These are phyloP conservation scores for Penicillium sp. DNA, from an alignment of 2,329 filamentous ascomycete genomes.

Conservation along the genomic window DNA sequence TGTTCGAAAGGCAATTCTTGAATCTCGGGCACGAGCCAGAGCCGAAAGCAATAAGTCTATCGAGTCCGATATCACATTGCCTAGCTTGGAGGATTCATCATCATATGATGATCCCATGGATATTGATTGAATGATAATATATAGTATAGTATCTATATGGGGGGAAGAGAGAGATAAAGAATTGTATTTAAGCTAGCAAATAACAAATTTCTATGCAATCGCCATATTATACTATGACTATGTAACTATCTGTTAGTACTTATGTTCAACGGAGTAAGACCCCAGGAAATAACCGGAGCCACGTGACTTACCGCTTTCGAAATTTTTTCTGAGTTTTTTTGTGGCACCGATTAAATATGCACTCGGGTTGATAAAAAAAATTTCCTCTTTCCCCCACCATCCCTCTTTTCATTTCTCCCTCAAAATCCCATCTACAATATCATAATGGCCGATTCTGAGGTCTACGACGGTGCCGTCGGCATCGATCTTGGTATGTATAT, in stretches of 20 bases:
- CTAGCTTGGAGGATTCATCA: neutral
- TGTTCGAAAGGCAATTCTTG: conserved; percentile 78
- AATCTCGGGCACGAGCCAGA: conserved; percentile 68
- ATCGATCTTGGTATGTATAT: conserved; percentile 91
- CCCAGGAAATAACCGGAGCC: conserved; percentile 1
- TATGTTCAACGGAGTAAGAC: neutral
- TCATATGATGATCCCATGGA: conserved; percentile 31
- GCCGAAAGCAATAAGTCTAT: conserved; percentile 46
- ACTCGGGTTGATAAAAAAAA: conserved; percentile 29
- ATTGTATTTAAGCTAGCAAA: neutral
- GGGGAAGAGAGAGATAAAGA: no score
- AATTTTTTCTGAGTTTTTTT: conserved; percentile 27
- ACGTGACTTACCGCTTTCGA: conserved; percentile 27
- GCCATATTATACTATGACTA: no score
- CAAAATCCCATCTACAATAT: conserved; percentile 19
- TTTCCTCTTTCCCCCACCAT: conserved; percentile 27
- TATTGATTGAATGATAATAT: conserved; percentile 25
- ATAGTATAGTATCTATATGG: no score
- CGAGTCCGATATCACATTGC: neutral
- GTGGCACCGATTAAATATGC: conserved; percentile 22
- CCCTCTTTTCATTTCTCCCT: conserved; percentile 22
- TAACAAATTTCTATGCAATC: neutral
- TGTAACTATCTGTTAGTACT: no score
- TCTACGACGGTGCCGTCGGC: conserved; percentile 99
- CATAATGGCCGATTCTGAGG: conserved; percentile 39